These are phyloP conservation scores for Taiozyma sp. DNA, from an alignment of 1,139 yeast genomes.

Conservation along the genomic window DNA sequence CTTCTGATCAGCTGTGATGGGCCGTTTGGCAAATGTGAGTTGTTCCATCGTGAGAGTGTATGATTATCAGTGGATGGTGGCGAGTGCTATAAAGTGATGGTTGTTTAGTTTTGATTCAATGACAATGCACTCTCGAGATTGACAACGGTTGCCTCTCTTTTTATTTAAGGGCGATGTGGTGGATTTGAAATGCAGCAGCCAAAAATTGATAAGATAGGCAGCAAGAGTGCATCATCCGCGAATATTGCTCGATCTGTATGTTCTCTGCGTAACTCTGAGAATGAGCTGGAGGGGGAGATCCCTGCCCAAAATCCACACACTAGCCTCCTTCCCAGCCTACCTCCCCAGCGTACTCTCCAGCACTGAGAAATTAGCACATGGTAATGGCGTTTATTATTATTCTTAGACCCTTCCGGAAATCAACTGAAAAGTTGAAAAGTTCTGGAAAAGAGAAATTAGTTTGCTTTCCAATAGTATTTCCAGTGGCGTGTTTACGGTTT, in stretches of 20 bases:
- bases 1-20: slow-evolving; percentile 1
- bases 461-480: no score
- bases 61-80: neutral
- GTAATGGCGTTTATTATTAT: no score
- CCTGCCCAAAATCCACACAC: no score
- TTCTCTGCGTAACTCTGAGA: neutral
- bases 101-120: no score
- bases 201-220: neutral
- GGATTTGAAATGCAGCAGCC: neutral
- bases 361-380: neutral
- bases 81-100: no score
- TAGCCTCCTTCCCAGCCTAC: no score
- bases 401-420: no score
- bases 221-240: neutral
- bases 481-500: no score
- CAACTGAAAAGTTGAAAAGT: no score
- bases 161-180: neutral
- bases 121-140: no score
- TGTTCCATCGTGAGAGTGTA: neutral
- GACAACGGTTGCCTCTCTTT: neutral
- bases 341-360: neutral
- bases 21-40: slow-evolving; percentile 8
- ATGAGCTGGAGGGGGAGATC: neutral
- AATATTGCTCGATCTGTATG: neutral
- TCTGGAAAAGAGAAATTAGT: no score